Evolutionary conservation across 768 basidiomycete species (phyloP), one percentile per base, ranked within the genome.

Genomic region (Mycena metata): DNA sequence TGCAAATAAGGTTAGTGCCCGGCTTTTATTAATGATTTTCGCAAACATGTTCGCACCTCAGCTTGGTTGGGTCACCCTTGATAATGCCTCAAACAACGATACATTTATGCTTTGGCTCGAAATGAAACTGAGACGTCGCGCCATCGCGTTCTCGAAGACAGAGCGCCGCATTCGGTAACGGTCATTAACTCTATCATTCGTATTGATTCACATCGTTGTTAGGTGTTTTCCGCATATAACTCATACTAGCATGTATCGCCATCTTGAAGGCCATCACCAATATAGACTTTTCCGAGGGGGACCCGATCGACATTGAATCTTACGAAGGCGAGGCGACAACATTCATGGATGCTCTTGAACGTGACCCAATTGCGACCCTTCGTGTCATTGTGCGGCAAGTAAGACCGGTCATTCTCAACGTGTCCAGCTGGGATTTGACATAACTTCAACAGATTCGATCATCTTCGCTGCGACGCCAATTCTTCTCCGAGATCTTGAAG

Each of bases 31-130:
- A n/a, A n/a, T n/a, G n/a, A n/a, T 80, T 23, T 16, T 79, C n/a
- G 78, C n/a, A n/a, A 79, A 36, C 73, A 74, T 0, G 36, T 80
- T 24, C 33, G 63, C 8, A 78, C n/a, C 26, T 7, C 36, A 67
- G 67, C 55, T 68, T 2, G 61, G 67, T 26, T 68, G 67, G 55
- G 61, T 68, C 10, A 68, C 67, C n/a, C 67, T 68, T 5, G 67
- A 68, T 41, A 63, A 63, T 11, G 61, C 67, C 4, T 19, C 47
- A 9, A 68, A 68, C 45, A 68, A 68, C 21, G 55, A 68, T 30
- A 68, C 60, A 5, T 63, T 68, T 47, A 68, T 68, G 67, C 21
- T 6, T 3, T 63, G 10, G 6, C 15, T 68, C 6, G 61, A 50
- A 47, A 13, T 7, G 5, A 56, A 57, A 21, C 61, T 58, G n/a